Conservation (phyloP, 768 basidiomycete species). For the Cubamyces lactineus region DNA sequence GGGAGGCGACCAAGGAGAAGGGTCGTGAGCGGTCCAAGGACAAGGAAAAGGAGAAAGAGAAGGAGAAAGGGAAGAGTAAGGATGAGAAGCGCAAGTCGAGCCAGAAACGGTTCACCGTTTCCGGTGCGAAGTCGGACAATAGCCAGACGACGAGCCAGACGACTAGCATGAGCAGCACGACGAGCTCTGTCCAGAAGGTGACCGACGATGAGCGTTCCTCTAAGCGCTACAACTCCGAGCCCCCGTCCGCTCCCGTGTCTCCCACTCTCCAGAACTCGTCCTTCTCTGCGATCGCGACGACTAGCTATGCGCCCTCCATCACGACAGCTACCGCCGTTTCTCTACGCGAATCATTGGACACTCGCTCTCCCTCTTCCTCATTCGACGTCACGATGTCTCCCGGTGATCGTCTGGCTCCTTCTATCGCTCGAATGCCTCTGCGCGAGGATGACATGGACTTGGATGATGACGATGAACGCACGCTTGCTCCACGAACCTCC, state of each 20-base stretch:
- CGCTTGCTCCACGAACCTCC: constrained; percentile 33
- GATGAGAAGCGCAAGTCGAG: constrained; percentile 21
- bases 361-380: constrained; percentile 18
- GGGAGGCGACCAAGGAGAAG: constrained; percentile 35
- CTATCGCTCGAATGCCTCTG: constrained; percentile 13
- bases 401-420: constrained; percentile 10
- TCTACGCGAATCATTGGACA: constrained; percentile 14
- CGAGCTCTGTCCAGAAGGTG: constrained; percentile 7
- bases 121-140: constrained; percentile 11
- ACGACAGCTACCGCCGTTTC: constrained; percentile 12
- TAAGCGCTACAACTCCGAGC: constrained; percentile 10
- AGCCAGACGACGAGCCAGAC: constrained; percentile 32
- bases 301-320: constrained; percentile 22
- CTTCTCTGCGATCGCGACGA: constrained; percentile 13
- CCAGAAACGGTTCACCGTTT: neutral
- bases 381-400: constrained; percentile 12
- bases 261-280: constrained; percentile 18
- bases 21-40: constrained; percentile 33
- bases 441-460: constrained; percentile 18
- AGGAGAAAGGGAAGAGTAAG: constrained; percentile 35
- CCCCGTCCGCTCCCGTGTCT: constrained; percentile 19
- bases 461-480: constrained; percentile 32
- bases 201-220: constrained; percentile 22
- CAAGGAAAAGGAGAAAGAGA: constrained; percentile 34
- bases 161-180: constrained; percentile 22